These are phyloP conservation scores for Irpex sp. DNA, from an alignment of 1,284 basidiomycete species.

Conservation along the genomic window DNA sequence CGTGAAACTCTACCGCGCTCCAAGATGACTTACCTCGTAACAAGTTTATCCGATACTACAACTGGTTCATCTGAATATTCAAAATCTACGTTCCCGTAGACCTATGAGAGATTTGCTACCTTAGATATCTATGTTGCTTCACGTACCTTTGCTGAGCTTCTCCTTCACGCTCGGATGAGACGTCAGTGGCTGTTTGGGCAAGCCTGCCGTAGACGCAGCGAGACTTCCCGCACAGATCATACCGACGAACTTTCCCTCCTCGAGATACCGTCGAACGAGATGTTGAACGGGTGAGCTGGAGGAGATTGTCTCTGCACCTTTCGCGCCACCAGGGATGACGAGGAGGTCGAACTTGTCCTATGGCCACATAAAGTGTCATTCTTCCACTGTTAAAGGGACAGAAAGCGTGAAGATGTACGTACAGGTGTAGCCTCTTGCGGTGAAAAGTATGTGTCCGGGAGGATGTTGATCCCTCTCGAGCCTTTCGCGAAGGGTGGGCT, in stretches of 20 bases:
- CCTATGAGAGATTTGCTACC: no score
- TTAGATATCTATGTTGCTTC: no score
- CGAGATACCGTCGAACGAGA: conserved; percentile 61
- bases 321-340: conserved; percentile 79
- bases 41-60: conserved; percentile 69
- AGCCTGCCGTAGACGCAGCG: conserved; percentile 59
- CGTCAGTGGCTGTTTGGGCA: conserved; percentile 67
- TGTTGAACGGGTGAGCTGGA: conserved; percentile 56
- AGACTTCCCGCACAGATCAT: conserved; percentile 85
- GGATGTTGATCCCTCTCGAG: conserved; percentile 72
- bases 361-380: not conserved
- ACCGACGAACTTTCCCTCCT: conserved; percentile 61
- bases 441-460: conserved; percentile 61
- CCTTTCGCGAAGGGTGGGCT: conserved; percentile 49
- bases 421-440: conserved; percentile 30
- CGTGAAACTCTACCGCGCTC: not conserved
- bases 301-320: conserved; percentile 76
- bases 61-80: conserved; percentile 78
- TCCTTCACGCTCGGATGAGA: conserved; percentile 77
- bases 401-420: not conserved
- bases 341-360: conserved; percentile 66
- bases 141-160: conserved; percentile 55
- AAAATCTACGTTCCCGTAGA: conserved; percentile 45
- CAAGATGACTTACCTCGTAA: conserved; percentile 60
- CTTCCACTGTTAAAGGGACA: no score